These are phyloP conservation scores for Umbelopsis sp. DNA, from an alignment of 192 early-diverging fungal species.

Conservation along the genomic window DNA sequence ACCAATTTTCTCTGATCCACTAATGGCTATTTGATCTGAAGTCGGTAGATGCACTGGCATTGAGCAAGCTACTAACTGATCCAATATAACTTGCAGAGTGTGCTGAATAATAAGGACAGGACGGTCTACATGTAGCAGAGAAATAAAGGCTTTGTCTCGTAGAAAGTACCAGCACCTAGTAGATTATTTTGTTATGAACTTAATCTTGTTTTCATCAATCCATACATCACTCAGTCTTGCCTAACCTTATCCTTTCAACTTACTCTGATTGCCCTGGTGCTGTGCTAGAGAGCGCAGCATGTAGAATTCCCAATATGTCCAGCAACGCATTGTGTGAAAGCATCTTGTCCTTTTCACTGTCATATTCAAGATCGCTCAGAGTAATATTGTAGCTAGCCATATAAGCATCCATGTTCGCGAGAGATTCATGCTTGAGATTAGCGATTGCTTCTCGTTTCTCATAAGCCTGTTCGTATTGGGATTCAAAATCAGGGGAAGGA, in stretches of 20 bases:
- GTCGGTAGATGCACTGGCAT: not conserved
- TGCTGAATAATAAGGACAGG: not conserved
- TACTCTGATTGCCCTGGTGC: not conserved
- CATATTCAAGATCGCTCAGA: not conserved
- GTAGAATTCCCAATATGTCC: not conserved
- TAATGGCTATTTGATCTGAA: not conserved
- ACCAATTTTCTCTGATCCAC: not conserved
- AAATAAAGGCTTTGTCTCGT: not conserved
- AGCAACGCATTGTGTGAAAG: not conserved
- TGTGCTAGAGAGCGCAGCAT: not conserved
- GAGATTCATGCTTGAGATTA: not conserved
- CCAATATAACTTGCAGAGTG: not conserved
- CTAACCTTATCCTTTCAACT: not conserved
- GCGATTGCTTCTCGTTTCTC: conserved; percentile 3
- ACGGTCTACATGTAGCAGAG: not conserved
- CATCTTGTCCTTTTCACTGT: not conserved
- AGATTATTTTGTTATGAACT: not conserved
- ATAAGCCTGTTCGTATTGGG: not conserved
- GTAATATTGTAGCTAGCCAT: not conserved
- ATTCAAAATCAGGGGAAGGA: not conserved
- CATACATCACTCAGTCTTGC: too few species aligned
- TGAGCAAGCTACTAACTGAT: not conserved
- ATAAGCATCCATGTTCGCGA: conserved; percentile 1
- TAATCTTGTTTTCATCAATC: too few species aligned
- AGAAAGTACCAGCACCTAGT: conserved; percentile 6